phyloP scores from a whole-genome alignment of 768 basidiomycete genomes.

The Austroboletus eburneus region DNA sequence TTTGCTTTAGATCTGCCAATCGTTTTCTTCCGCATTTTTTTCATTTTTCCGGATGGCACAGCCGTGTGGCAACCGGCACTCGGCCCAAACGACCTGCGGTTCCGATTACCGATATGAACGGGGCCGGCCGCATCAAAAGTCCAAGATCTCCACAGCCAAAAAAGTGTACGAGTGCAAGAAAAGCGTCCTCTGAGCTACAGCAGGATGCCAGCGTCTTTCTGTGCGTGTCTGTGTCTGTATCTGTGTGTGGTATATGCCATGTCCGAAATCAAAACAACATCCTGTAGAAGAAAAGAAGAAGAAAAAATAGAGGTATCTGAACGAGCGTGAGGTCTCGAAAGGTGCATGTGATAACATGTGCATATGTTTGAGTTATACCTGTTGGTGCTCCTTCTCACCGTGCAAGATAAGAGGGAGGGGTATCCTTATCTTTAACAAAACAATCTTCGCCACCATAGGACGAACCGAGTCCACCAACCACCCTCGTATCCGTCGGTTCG shows the following conservation, averaged over 20 bases:
- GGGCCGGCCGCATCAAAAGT: not conserved
- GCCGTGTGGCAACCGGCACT: not conserved
- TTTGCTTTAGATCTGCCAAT: too few species aligned
- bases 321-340: slow-evolving; percentile 18
- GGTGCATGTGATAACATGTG: slow-evolving; percentile 30
- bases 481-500: slow-evolving; percentile 70
- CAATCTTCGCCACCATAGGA: slow-evolving; percentile 72
- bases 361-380: slow-evolving; percentile 32
- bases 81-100: not conserved
- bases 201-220: not conserved
- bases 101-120: not conserved
- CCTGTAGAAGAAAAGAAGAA: slow-evolving; percentile 7
- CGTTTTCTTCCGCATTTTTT: too few species aligned
- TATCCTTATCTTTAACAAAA: slow-evolving; percentile 71
- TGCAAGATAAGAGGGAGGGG: slow-evolving; percentile 1
- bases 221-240: not conserved
- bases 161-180: not conserved
- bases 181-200: not conserved
- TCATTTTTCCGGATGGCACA: not conserved
- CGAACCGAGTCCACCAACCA: slow-evolving; percentile 74
- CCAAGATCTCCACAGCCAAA: not conserved
- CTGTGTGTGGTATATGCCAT: slow-evolving; percentile 4
- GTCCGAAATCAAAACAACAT: slow-evolving; percentile 26
- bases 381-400: slow-evolving; percentile 6
- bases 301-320: slow-evolving; percentile 15